These are phyloP conservation scores for Graphiopsis chlorocephala DNA, from an alignment of 2,329 filamentous ascomycete species.

Conservation along the genomic window DNA sequence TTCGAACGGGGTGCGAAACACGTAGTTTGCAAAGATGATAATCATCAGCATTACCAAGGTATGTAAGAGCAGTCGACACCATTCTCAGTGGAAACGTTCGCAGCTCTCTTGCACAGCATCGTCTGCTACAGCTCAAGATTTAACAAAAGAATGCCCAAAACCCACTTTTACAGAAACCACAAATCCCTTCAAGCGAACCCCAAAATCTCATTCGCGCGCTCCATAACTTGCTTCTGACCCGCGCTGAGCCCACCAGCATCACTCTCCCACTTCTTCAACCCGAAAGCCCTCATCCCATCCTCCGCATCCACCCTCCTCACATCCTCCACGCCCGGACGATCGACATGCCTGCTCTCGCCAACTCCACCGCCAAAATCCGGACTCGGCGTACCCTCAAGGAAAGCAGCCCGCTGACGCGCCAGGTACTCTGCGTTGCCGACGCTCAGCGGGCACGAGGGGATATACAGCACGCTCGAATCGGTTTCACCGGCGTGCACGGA, in stretches of 20 bases:
- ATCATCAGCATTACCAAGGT: background rate
- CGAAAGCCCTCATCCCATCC: constrained; percentile 56
- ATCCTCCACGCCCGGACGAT: constrained; percentile 40
- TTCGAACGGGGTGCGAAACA: background rate
- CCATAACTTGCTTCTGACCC: constrained; percentile 52
- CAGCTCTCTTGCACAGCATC: too few relatives aligned
- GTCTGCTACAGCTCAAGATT: too few relatives aligned
- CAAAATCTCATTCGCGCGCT: constrained; percentile 53
- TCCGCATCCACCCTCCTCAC: constrained; percentile 36
- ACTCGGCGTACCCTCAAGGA: constrained; percentile 55
- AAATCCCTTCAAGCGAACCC: constrained; percentile 41
- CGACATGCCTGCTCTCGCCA: constrained; percentile 57
- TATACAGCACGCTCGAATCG: constrained; percentile 85
- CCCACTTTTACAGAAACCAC: background rate
- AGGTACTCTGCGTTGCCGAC: constrained; percentile 71
- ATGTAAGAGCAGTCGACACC: too few relatives aligned
- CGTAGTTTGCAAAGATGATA: background rate
- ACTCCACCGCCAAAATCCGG: constrained; percentile 57
- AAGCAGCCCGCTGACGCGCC: constrained; percentile 66
- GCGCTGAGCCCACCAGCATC: constrained; percentile 45
- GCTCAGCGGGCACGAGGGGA: constrained; percentile 80
- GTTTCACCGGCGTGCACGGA: constrained; percentile 65
- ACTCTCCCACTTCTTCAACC: constrained; percentile 51
- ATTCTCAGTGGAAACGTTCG: too few relatives aligned
- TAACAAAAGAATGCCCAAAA: too few relatives aligned